Evolutionary conservation across 2,329 filamentous ascomycete species (phyloP).

Genomic region (Gnomoniopsis smithogilvyi): DNA sequence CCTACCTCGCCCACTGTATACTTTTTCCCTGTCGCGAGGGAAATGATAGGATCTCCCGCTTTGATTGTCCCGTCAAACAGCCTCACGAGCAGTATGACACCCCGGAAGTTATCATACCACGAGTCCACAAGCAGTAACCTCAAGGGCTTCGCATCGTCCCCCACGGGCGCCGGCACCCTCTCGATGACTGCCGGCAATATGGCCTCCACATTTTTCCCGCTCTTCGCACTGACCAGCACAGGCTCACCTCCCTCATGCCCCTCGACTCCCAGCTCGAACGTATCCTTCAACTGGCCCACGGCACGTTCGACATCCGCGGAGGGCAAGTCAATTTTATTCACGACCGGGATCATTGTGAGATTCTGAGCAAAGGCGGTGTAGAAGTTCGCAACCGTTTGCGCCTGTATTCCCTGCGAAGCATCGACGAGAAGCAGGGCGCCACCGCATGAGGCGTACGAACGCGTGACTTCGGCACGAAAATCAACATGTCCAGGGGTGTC

Average conservation of each 20-base stretch:
- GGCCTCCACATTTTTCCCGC: conserved; percentile 80
- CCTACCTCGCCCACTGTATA: conserved; percentile 96
- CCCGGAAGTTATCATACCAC: conserved; percentile 96
- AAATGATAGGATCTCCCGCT: conserved; percentile 81
- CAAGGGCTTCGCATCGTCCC: conserved; percentile 69
- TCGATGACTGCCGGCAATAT: conserved; percentile 84
- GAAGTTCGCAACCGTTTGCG: conserved; percentile 98
- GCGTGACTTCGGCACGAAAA: conserved; percentile 92
- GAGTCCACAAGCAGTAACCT: conserved; percentile 90
- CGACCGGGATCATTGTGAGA: conserved; percentile 79
- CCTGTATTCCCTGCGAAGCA: conserved; percentile 93
- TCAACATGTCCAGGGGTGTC: conserved; percentile 98
- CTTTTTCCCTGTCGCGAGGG: conserved; percentile 81
- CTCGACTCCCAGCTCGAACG: conserved; percentile 81
- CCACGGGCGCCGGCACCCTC: conserved; percentile 75
- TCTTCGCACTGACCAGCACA: conserved; percentile 83
- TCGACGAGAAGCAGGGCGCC: conserved; percentile 91
- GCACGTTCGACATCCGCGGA: conserved; percentile 85
- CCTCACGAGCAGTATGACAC: conserved; percentile 85
- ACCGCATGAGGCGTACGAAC: conserved; percentile 94
- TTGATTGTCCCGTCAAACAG: conserved; percentile 85
- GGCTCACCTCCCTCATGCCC: conserved; percentile 43
- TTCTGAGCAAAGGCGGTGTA: conserved; percentile 95
- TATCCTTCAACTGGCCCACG: conserved; percentile 78
- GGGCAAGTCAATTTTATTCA: conserved; percentile 95